These are phyloP conservation scores for Linaria vulgaris DNA, from an alignment of 257 asterid genomes.

Conservation along the genomic window DNA sequence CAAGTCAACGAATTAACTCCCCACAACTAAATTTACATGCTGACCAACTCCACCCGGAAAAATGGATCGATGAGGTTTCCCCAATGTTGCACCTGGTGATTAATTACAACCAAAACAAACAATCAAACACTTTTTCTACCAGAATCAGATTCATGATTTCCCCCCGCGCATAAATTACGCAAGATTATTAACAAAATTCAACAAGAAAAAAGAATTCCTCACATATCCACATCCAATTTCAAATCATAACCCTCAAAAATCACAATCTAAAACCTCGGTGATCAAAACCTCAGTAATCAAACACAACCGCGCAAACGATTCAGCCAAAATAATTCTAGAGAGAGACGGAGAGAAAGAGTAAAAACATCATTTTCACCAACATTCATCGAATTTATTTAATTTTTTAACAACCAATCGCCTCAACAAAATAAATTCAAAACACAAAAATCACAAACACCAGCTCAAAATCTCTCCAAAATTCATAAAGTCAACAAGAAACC, in stretches of 20 bases:
- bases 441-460: conserved; percentile 3
- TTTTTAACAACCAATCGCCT: background rate
- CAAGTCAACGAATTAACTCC: conserved; percentile 40
- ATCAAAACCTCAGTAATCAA: background rate
- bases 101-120: conserved; percentile 12
- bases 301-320: background rate
- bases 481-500: background rate
- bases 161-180: conserved; percentile 10
- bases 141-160: conserved; percentile 15
- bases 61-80: conserved; percentile 19
- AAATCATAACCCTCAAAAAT: conserved; percentile 18
- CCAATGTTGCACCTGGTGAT: conserved; percentile 41
- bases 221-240: background rate
- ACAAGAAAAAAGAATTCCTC: conserved; percentile 9
- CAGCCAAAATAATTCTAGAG: too few species aligned
- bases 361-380: conserved; percentile 6
- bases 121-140: background rate
- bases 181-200: conserved; percentile 27
- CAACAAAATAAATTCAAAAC: conserved; percentile 8
- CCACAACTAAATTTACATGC: conserved; percentile 28
- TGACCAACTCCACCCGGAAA: conserved; percentile 19
- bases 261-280: background rate
- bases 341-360: too few species aligned
- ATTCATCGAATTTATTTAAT: background rate
- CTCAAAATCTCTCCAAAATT: conserved; percentile 23